A percentile compares a stretch with the other conserved stretches of the same genome.
Conservation (phyloP, 768 basidiomycete genomes). For the Lactarius hengduanensis region DNA sequence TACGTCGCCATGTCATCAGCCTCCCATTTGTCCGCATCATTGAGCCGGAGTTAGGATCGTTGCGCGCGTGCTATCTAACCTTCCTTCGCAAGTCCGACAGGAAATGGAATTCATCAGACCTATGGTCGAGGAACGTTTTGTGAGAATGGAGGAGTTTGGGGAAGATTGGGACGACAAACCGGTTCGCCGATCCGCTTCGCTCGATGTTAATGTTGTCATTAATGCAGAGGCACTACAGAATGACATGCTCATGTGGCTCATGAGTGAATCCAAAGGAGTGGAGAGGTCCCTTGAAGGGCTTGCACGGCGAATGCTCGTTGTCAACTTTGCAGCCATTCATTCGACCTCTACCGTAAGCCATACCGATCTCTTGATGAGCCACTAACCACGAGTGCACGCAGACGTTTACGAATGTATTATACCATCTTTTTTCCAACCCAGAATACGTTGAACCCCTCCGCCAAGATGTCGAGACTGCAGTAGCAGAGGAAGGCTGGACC, state of each 20-base stretch:
- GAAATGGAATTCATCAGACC: slow-evolving; percentile 9
- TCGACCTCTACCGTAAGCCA: slow-evolving; percentile 36
- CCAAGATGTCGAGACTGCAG: slow-evolving; percentile 27
- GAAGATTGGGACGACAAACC: slow-evolving; percentile 16
- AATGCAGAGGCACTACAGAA: slow-evolving; percentile 32
- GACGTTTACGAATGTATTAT: slow-evolving; percentile 22
- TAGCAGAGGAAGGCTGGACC: slow-evolving; percentile 29
- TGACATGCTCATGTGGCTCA: slow-evolving; percentile 44
- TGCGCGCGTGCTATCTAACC: background rate
- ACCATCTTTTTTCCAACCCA: slow-evolving; percentile 30
- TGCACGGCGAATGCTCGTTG: slow-evolving; percentile 35
- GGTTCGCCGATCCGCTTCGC: background rate
- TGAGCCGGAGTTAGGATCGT: slow-evolving; percentile 1
- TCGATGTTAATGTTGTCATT: background rate
- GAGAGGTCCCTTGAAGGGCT: slow-evolving; percentile 36
- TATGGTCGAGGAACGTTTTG: slow-evolving; percentile 9
- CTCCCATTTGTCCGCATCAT: background rate
- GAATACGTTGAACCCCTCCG: slow-evolving; percentile 31
- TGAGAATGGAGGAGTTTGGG: slow-evolving; percentile 1
- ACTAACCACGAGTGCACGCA: background rate
- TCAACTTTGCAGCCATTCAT: slow-evolving; percentile 43
- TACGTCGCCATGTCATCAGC: background rate
- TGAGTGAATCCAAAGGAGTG: slow-evolving; percentile 36
- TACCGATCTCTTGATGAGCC: background rate
- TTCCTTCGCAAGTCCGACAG: background rate